phyloP scores from a whole-genome alignment of 352 stramenopile genomes.

The Globisporangium alternatum region DNA sequence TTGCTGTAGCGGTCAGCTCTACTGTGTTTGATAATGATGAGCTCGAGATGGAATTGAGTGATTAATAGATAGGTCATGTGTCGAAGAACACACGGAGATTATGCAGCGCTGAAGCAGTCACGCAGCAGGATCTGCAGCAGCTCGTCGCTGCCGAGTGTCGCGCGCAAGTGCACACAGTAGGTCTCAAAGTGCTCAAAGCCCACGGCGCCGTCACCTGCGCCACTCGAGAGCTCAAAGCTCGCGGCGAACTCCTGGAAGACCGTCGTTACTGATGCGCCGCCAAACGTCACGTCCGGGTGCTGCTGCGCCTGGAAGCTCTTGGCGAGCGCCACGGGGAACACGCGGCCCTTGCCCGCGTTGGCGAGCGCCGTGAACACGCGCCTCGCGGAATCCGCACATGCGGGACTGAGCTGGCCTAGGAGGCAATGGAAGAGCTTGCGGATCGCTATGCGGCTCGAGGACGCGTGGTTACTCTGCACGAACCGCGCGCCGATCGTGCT shows the following conservation, averaged over 20 bases:
- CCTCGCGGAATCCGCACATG: slow-evolving; percentile 28
- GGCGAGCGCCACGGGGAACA: slow-evolving; percentile 59
- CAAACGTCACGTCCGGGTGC: slow-evolving; percentile 61
- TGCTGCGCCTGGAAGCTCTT: slow-evolving; percentile 55
- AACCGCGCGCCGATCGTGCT: slow-evolving; percentile 33
- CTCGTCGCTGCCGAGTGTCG: slow-evolving; percentile 49
- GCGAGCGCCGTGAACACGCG: slow-evolving; percentile 52
- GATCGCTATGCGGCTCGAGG: slow-evolving; percentile 28
- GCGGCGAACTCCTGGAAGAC: slow-evolving; percentile 73
- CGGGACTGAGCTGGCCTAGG: slow-evolving; percentile 36
- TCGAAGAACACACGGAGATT: not conserved
- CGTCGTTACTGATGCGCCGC: slow-evolving; percentile 26
- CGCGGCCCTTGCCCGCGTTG: slow-evolving; percentile 41
- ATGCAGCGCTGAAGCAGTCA: slow-evolving; percentile 41
- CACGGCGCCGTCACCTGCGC: slow-evolving; percentile 34
- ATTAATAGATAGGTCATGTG: not conserved
- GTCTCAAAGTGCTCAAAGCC: slow-evolving; percentile 61
- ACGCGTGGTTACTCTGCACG: slow-evolving; percentile 29
- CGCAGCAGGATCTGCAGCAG: slow-evolving; percentile 53
- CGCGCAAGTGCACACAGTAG: slow-evolving; percentile 57
- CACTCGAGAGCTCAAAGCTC: slow-evolving; percentile 54
- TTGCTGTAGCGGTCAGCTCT: not conserved
- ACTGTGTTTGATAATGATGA: not conserved
- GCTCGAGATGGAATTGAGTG: not conserved
- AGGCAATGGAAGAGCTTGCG: slow-evolving; percentile 39